Evolutionary conservation across 768 basidiomycete species (phyloP), one percentile per base, ranked within the genome.

Genomic region (Boletus subcaerulescens): DNA sequence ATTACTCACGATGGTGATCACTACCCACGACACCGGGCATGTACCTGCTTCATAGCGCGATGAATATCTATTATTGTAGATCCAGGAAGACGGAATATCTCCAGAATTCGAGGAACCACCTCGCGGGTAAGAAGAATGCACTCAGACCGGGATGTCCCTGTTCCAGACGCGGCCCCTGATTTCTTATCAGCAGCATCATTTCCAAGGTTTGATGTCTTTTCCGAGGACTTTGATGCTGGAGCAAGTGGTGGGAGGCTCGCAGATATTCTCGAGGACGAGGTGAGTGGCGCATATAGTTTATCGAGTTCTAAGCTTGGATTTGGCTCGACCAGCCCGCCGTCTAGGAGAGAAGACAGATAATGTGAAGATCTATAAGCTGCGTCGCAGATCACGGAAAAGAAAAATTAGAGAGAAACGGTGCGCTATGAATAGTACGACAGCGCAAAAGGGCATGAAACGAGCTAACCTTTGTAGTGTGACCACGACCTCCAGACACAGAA

Each of bases 401-500:
- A 57, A 44, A 36, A 41, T 13, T 22, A 43, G 42, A 45, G 22
- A 54, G 17, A 50, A 38, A 15, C n/a, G 36, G 44, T 15, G 17
- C 20, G 14, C 49, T 22, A 52, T 50, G 35, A 50, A 53, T 50
- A 17, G 32, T 26, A 18, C 31, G 40, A 26, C 17, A 14, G 4
- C 26, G 43, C 9, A 29, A 41, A 53, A 26, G 11, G 15, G 10
- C 2, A 43, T 20, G 38, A 42, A 49, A 3, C 13, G 8, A 39
- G 32, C 69, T 57, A 53, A 89, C 89, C 89, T 79, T 77, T 81
- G 66, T 86, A 92, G 69, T 93, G 90, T 39, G 85, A 86, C 89
- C 89, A 93, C 41, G 88, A 84, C 42, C 90, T 78, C 90, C 90
- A 93, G 11, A 77, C 80, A 61, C 88, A 91, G 71, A 89, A 93